Conservation (phyloP, 495 filamentous ascomycete species). For the Thermochaetoides thermophila region DNA sequence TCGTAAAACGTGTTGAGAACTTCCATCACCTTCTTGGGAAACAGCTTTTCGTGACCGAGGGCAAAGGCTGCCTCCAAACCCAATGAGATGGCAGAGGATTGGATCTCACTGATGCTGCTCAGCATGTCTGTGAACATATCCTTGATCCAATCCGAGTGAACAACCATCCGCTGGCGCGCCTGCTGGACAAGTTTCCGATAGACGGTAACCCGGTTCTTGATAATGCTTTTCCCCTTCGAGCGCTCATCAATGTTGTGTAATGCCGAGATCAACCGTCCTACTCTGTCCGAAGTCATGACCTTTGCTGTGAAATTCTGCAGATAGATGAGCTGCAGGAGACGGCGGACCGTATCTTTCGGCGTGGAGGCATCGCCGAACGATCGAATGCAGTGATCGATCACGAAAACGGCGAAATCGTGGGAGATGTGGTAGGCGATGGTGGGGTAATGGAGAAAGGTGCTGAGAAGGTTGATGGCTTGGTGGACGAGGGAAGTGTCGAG, state of each 20-base stretch:
- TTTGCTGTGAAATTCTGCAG: slow-evolving; percentile 61
- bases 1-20: slow-evolving; percentile 44
- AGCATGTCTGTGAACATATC: slow-evolving; percentile 72
- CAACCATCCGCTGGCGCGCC: slow-evolving; percentile 47
- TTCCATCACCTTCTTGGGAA: slow-evolving; percentile 49
- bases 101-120: slow-evolving; percentile 59
- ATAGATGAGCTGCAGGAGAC: slow-evolving; percentile 62
- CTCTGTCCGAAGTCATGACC: slow-evolving; percentile 54
- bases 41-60: slow-evolving; percentile 47
- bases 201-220: slow-evolving; percentile 55
- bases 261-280: slow-evolving; percentile 48
- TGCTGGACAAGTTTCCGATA: slow-evolving; percentile 63
- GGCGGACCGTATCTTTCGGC: slow-evolving; percentile 62
- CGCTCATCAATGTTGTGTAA: slow-evolving; percentile 58
- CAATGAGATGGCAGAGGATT: slow-evolving; percentile 55
- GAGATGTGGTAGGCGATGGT: slow-evolving; percentile 48
- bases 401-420: slow-evolving; percentile 61
- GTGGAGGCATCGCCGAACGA: slow-evolving; percentile 39
- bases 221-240: slow-evolving; percentile 61
- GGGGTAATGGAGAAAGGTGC: slow-evolving; percentile 54
- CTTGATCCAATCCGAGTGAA: slow-evolving; percentile 56
- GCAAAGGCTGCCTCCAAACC: slow-evolving; percentile 50
- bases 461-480: slow-evolving; percentile 60
- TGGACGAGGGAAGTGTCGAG: slow-evolving; percentile 50
- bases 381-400: slow-evolving; percentile 63